Evolutionary conservation across 148 eudicot genomes (phyloP).

Genomic region (Euryodendron excelsum): DNA sequence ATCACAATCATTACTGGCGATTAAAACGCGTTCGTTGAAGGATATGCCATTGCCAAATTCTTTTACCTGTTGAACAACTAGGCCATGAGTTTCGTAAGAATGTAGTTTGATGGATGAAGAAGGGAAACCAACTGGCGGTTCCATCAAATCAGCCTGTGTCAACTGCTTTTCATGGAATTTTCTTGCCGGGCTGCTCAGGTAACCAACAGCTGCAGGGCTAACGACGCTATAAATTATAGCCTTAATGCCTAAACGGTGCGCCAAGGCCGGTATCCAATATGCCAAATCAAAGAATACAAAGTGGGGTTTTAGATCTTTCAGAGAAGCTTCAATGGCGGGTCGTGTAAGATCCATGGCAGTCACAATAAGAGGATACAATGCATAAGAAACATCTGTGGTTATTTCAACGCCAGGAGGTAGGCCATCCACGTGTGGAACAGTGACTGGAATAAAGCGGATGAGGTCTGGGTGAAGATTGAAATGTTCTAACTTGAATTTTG

Average conservation of each 20-base stretch:
- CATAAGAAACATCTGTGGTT: no score
- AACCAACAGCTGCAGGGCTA: slow-evolving; percentile 32
- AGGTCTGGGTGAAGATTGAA: no score
- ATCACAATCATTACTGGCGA: no score
- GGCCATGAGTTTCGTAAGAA: no score
- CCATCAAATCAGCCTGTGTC: slow-evolving; percentile 27
- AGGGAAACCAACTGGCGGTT: slow-evolving; percentile 39
- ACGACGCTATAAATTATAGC: slow-evolving; percentile 29
- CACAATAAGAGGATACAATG: slow-evolving; percentile 36
- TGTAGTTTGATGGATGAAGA: slow-evolving; percentile 30
- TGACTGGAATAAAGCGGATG: no score
- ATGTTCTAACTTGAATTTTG: no score
- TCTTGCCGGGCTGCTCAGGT: slow-evolving; percentile 17
- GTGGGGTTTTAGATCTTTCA: slow-evolving; percentile 35
- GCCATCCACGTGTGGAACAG: no score
- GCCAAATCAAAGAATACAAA: slow-evolving; percentile 47
- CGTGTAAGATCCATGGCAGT: slow-evolving; percentile 48
- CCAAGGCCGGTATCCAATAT: slow-evolving; percentile 50
- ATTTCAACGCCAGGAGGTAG: no score
- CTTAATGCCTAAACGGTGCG: slow-evolving; percentile 32
- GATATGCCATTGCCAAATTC: no score
- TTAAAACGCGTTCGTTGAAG: no score
- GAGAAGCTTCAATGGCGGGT: no score
- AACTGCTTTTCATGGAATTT: slow-evolving; percentile 15
- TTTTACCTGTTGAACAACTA: no score